These are phyloP conservation scores for Pholiota conissans DNA, from an alignment of 768 basidiomycete species.

Conservation along the genomic window DNA sequence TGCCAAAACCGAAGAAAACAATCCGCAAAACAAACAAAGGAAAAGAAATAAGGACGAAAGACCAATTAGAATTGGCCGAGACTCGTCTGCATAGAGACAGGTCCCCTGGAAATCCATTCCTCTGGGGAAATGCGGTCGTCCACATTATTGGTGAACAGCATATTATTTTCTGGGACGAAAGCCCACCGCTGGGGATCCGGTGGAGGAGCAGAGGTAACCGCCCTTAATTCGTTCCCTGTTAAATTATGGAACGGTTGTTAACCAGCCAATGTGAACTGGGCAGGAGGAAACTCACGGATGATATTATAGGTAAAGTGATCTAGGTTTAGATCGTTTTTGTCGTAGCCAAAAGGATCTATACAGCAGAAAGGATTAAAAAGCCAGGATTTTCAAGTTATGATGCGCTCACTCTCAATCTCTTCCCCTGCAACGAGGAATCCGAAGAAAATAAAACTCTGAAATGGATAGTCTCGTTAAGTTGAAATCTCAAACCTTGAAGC, in stretches of 20 bases:
- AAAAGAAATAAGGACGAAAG: background rate
- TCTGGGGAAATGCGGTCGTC: slow-evolving; percentile 49
- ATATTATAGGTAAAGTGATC: slow-evolving; percentile 73
- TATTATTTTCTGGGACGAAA: slow-evolving; percentile 59
- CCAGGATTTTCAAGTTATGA: background rate
- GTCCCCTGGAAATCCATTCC: slow-evolving; percentile 58
- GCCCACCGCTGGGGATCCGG: slow-evolving; percentile 61
- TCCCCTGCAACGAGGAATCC: slow-evolving; percentile 75
- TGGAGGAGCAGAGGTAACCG: slow-evolving; percentile 56
- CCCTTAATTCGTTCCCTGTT: slow-evolving; percentile 54
- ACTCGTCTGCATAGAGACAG: slow-evolving; percentile 41
- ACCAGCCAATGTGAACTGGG: no score
- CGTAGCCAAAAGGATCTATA: slow-evolving; percentile 57
- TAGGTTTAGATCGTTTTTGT: slow-evolving; percentile 73
- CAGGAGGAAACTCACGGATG: slow-evolving; percentile 44
- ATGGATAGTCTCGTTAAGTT: slow-evolving; percentile 1
- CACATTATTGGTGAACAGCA: slow-evolving; percentile 41
- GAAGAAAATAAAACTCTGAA: slow-evolving; percentile 67
- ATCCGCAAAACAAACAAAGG: background rate
- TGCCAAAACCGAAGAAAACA: no score
- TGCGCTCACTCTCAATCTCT: slow-evolving; percentile 69
- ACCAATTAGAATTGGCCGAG: slow-evolving; percentile 26
- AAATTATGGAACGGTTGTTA: slow-evolving; percentile 2
- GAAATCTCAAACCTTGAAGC: background rate
- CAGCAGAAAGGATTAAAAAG: background rate